Evolutionary conservation across 495 filamentous ascomycete genomes (phyloP).

Genomic region (Xanthoparmelia taractica): DNA sequence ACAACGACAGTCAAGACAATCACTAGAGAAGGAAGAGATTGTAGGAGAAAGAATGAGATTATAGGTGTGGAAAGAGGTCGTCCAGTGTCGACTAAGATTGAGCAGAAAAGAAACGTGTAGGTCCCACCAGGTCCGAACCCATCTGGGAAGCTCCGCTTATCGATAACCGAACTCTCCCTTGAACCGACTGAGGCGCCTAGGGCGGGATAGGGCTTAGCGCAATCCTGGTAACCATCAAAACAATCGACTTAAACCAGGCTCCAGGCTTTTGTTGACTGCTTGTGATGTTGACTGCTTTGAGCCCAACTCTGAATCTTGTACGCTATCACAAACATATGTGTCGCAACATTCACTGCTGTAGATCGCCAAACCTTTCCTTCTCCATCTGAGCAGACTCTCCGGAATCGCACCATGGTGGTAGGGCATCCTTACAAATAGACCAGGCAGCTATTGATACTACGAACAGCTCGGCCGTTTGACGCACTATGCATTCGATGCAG

Average conservation of each 20-base stretch:
- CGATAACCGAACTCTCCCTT: background rate
- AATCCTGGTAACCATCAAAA: background rate
- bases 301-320: background rate
- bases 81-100: background rate
- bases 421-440: background rate
- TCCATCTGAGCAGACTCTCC: background rate
- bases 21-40: too few relatives aligned
- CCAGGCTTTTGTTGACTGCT: too few relatives aligned
- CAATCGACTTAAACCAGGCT: background rate
- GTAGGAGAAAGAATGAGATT: background rate
- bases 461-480: constrained; percentile 80
- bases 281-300: too few relatives aligned
- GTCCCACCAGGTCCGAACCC: background rate
- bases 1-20: too few relatives aligned
- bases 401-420: constrained; percentile 25
- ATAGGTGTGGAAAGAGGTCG: background rate
- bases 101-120: constrained; percentile 1
- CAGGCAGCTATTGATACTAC: constrained; percentile 6
- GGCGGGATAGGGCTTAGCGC: background rate
- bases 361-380: too few relatives aligned
- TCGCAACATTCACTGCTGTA: background rate
- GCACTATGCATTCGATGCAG: constrained; percentile 95
- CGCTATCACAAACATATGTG: too few relatives aligned
- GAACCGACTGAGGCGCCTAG: background rate
- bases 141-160: constrained; percentile 1